phyloP scores from a whole-genome alignment of 768 basidiomycete species.

The Lepiota venenata region DNA sequence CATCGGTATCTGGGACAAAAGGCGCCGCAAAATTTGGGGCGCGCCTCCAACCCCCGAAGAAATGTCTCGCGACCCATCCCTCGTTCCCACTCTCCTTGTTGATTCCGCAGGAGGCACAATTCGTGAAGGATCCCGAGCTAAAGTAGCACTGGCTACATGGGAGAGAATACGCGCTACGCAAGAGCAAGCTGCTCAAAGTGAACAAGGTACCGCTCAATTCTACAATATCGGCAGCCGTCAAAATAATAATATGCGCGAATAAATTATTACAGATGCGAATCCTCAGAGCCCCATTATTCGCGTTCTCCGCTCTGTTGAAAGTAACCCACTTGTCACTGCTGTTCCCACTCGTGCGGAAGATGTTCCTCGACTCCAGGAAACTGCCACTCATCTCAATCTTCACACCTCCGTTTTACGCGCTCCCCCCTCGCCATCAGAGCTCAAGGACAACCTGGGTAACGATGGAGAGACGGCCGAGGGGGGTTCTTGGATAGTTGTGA shows the following conservation, averaged over 20 bases:
- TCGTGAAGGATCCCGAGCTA: conserved; percentile 11
- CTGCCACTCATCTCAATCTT: conserved; percentile 5
- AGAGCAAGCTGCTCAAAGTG: no score
- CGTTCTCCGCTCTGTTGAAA: conserved; percentile 4
- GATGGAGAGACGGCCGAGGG: neutral
- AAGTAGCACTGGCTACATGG: neutral
- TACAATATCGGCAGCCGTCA: no score
- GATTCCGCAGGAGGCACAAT: conserved; percentile 8
- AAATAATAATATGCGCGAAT: neutral
- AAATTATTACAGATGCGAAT: neutral
- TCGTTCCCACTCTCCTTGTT: conserved; percentile 7
- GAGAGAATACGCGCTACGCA: no score
- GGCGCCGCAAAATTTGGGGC: neutral
- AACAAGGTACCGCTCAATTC: no score
- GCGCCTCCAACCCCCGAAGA: neutral
- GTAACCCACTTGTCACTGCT: conserved; percentile 4
- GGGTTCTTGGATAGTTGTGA: neutral
- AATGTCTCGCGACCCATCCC: neutral
- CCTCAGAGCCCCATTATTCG: conserved; percentile 1
- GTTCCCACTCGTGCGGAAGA: conserved; percentile 7
- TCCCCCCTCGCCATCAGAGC: neutral
- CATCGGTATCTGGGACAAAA: conserved; percentile 2
- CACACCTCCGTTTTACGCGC: neutral
- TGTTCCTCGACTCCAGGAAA: conserved; percentile 8
- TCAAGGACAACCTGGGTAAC: no score